phyloP scores from a whole-genome alignment of 2,329 filamentous ascomycete genomes.

The Nemania sp. region DNA sequence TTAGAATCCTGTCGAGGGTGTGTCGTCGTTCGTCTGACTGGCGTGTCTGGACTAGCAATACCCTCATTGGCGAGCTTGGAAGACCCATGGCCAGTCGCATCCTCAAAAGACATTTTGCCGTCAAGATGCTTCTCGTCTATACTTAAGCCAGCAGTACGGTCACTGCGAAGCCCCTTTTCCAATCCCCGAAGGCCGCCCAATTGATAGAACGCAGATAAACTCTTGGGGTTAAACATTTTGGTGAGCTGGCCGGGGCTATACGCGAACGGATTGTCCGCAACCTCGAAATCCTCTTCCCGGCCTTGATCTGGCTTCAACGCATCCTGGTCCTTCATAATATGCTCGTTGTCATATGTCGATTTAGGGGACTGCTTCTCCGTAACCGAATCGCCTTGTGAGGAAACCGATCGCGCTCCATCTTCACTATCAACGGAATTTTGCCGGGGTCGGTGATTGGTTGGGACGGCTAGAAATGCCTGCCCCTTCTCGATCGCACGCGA shows the following conservation, averaged over 20 bases:
- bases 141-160: constrained; percentile 74
- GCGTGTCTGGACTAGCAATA: constrained; percentile 28
- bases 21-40: constrained; percentile 27
- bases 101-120: constrained; percentile 71
- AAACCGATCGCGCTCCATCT: constrained; percentile 59
- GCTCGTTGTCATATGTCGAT: constrained; percentile 48
- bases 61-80: constrained; percentile 43
- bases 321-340: constrained; percentile 65
- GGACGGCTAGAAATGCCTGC: constrained; percentile 66
- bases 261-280: constrained; percentile 81
- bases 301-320: constrained; percentile 77
- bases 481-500: constrained; percentile 50
- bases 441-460: constrained; percentile 61
- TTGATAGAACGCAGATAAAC: constrained; percentile 76
- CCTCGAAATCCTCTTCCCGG: constrained; percentile 73
- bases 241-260: constrained; percentile 81
- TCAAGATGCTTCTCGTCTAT: constrained; percentile 70
- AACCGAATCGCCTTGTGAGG: constrained; percentile 62
- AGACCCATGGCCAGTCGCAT: constrained; percentile 55
- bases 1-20: constrained; percentile 25
- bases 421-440: constrained; percentile 73
- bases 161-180: constrained; percentile 75
- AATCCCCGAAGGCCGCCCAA: constrained; percentile 78
- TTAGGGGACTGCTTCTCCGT: constrained; percentile 45
- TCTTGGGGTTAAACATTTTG: constrained; percentile 91